These are phyloP conservation scores for Aschersonia sp. DNA, from an alignment of 2,329 filamentous ascomycete species.

Conservation along the genomic window DNA sequence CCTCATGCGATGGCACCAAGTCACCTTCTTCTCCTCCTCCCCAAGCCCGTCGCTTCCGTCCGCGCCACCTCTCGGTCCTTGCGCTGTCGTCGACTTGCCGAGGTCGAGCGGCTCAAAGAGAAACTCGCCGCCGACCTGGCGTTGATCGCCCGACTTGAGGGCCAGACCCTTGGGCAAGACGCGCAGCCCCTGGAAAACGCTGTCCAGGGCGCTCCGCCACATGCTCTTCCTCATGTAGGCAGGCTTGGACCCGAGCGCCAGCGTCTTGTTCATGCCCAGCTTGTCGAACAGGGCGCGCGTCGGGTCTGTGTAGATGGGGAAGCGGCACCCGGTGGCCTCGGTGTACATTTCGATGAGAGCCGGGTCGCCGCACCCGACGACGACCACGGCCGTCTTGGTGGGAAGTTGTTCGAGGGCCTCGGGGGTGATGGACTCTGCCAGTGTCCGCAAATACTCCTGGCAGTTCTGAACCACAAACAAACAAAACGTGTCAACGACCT, in stretches of 20 bases:
- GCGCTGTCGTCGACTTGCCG: conserved; percentile 25
- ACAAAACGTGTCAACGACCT: not conserved
- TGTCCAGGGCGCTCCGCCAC: conserved; percentile 31
- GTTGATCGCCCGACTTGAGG: conserved; percentile 48
- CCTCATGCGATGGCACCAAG: conserved; percentile 73
- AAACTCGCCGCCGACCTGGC: conserved; percentile 65
- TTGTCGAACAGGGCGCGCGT: conserved; percentile 48
- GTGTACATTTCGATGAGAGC: conserved; percentile 54
- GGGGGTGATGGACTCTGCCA: conserved; percentile 43
- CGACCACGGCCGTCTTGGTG: conserved; percentile 45
- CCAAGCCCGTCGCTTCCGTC: conserved; percentile 12
- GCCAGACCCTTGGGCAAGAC: conserved; percentile 42
- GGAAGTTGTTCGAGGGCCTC: conserved; percentile 33
- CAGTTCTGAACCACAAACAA: conserved; percentile 40
- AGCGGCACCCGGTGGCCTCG: conserved; percentile 47
- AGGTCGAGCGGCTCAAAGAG: conserved; percentile 47
- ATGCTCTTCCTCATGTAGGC: conserved; percentile 48
- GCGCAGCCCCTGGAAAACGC: conserved; percentile 45
- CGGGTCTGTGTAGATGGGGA: conserved; percentile 67
- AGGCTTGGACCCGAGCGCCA: conserved; percentile 43
- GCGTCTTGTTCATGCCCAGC: conserved; percentile 54
- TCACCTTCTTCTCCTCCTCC: conserved; percentile 50
- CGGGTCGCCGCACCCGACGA: conserved; percentile 60
- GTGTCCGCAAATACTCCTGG: conserved; percentile 55
- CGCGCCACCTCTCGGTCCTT: conserved; percentile 15